Percentiles rank a stretch among this genome's conserved stretches.
Conservation (phyloP, 2,329 filamentous ascomycete species). For the Corniculantispora saksenae region DNA sequence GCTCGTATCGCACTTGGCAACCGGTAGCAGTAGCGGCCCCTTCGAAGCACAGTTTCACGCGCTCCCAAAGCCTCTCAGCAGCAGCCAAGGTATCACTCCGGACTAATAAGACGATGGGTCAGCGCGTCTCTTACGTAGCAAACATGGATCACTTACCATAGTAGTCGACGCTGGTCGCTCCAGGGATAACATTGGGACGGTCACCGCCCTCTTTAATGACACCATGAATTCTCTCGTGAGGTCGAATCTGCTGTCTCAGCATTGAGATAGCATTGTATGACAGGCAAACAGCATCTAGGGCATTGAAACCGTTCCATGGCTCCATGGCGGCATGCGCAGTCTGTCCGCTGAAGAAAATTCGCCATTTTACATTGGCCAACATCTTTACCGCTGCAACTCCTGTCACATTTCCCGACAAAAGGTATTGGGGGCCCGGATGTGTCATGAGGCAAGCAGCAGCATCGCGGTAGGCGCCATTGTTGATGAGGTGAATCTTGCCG, state of each 20-base stretch:
- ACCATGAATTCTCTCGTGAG: constrained; percentile 51
- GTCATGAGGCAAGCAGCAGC: constrained; percentile 29
- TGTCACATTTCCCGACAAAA: constrained; percentile 21
- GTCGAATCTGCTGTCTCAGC: constrained; percentile 51
- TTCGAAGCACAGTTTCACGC: constrained; percentile 34
- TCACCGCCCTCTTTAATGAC: constrained; percentile 44
- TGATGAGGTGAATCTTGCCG: constrained; percentile 44
- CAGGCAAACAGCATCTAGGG: constrained; percentile 49
- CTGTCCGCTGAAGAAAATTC: constrained; percentile 39
- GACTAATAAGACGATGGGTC: constrained; percentile 20
- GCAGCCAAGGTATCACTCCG: constrained; percentile 33
- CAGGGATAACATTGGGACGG: constrained; percentile 44
- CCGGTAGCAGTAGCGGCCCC: constrained; percentile 31
- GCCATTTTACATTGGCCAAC: constrained; percentile 35
- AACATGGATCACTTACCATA: constrained; percentile 22
- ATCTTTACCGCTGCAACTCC: constrained; percentile 31
- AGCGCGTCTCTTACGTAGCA: constrained; percentile 19
- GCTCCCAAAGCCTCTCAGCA: constrained; percentile 27
- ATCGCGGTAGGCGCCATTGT: constrained; percentile 27
- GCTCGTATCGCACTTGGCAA: constrained; percentile 22
- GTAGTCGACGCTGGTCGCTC: constrained; percentile 44
- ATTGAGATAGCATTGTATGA: constrained; percentile 44
- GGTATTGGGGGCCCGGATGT: constrained; percentile 22
- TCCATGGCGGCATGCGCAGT: constrained; percentile 49
- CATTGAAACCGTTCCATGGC: constrained; percentile 53